These are phyloP conservation scores for Colletotrichum sp. DNA, from an alignment of 2,329 filamentous ascomycete genomes.

Conservation along the genomic window DNA sequence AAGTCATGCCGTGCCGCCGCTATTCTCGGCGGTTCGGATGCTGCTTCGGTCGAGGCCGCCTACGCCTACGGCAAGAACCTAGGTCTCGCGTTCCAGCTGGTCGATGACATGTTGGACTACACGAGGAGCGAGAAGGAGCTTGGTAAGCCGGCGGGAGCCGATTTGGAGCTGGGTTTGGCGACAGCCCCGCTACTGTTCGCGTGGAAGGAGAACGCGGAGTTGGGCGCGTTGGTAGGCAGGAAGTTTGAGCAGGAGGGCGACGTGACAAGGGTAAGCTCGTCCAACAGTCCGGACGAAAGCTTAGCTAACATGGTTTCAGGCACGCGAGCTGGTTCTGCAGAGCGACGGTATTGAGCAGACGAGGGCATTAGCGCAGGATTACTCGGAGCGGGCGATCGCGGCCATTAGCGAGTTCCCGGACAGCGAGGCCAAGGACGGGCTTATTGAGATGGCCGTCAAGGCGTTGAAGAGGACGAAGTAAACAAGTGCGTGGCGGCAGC, in stretches of 20 bases:
- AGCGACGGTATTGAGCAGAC: constrained; percentile 94
- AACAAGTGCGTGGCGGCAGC: neutral
- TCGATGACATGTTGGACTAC: constrained; percentile 98
- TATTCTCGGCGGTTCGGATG: constrained; percentile 78
- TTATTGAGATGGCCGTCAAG: constrained; percentile 94
- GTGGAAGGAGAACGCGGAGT: constrained; percentile 86
- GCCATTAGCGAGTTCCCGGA: constrained; percentile 87
- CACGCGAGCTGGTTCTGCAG: constrained; percentile 80
- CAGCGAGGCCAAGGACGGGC: constrained; percentile 91
- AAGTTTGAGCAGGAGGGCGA: constrained; percentile 88
- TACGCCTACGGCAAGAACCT: constrained; percentile 94
- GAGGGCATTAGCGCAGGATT: constrained; percentile 86
- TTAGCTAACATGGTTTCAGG: constrained; percentile 56
- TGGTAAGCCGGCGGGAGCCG: constrained; percentile 93
- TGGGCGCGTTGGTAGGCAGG: constrained; percentile 87
- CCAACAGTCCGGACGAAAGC: neutral
- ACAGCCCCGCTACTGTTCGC: constrained; percentile 95
- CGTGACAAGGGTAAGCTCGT: constrained; percentile 72
- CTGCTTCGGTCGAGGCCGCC: constrained; percentile 84
- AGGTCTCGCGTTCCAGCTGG: constrained; percentile 93
- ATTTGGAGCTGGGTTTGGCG: constrained; percentile 89
- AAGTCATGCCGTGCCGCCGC: constrained; percentile 94
- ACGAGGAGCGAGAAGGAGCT: constrained; percentile 84
- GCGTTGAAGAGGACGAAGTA: constrained; percentile 88
- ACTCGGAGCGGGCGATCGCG: constrained; percentile 83